These are phyloP conservation scores for Fusarium abutilonis DNA, from an alignment of 2,329 filamentous ascomycete genomes.

Conservation along the genomic window DNA sequence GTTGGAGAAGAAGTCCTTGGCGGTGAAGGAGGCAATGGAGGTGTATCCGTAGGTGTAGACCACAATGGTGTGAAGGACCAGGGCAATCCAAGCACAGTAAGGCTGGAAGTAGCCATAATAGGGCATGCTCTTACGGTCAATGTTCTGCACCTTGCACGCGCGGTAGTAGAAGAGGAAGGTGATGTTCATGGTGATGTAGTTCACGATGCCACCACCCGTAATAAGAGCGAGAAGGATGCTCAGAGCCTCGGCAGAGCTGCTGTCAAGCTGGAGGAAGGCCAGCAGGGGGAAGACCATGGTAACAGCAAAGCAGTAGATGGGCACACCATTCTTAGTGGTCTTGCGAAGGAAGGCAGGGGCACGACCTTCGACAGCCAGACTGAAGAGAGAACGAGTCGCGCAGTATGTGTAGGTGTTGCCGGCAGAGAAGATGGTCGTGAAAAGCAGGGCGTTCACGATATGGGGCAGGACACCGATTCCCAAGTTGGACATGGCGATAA, in stretches of 20 bases:
- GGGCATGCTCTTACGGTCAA: conserved; percentile 57
- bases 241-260: conserved; percentile 53
- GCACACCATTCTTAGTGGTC: conserved; percentile 64
- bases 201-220: conserved; percentile 59
- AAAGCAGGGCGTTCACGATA: conserved; percentile 61
- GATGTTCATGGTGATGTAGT: conserved; percentile 63
- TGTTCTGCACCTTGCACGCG: conserved; percentile 60
- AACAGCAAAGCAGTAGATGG: conserved; percentile 60
- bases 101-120: conserved; percentile 57
- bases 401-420: conserved; percentile 47
- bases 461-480: conserved; percentile 58
- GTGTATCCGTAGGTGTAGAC: conserved; percentile 62
- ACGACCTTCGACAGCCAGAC: conserved; percentile 64
- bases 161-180: conserved; percentile 68
- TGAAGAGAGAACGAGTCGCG: conserved; percentile 65
- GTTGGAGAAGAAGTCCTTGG: conserved; percentile 56
- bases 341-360: conserved; percentile 61
- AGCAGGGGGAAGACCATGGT: conserved; percentile 60
- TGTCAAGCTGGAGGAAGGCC: conserved; percentile 57
- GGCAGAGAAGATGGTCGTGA: conserved; percentile 57
- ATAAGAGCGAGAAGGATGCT: conserved; percentile 59
- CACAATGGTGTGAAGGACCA: conserved; percentile 37
- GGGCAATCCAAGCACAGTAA: conserved; percentile 33
- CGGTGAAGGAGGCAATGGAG: conserved; percentile 61
- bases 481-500: conserved; percentile 37